phyloP scores from a whole-genome alignment of 768 basidiomycete species.

The Leccinum variicolor region DNA sequence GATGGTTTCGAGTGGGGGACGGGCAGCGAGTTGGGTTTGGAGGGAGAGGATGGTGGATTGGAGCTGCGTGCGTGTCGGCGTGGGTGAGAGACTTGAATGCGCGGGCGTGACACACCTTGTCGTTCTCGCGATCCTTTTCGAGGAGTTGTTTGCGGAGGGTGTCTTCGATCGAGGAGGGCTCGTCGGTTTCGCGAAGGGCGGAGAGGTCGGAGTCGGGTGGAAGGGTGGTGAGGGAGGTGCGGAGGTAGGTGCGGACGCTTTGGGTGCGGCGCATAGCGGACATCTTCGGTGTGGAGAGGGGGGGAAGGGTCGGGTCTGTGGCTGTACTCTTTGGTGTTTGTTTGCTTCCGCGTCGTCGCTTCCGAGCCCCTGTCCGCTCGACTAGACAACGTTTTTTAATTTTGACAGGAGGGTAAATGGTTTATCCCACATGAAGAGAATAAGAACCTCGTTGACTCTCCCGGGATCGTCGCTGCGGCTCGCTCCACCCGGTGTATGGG shows the following conservation, averaged over 20 bases:
- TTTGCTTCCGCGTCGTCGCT: background rate
- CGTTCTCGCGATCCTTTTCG: slow-evolving; percentile 68
- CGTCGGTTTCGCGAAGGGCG: slow-evolving; percentile 55
- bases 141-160: slow-evolving; percentile 58
- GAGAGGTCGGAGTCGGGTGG: slow-evolving; percentile 46
- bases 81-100: background rate
- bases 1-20: slow-evolving; percentile 66
- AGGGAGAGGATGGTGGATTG: slow-evolving; percentile 59
- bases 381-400: background rate
- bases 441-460: background rate
- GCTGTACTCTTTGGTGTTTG: background rate
- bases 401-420: background rate
- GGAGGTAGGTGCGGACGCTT: slow-evolving; percentile 52
- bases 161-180: slow-evolving; percentile 49
- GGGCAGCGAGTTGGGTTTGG: slow-evolving; percentile 60
- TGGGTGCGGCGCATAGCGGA: slow-evolving; percentile 56
- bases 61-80: slow-evolving; percentile 38
- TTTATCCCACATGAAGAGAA: background rate
- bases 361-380: background rate
- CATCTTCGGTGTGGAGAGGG: background rate
- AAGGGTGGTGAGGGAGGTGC: slow-evolving; percentile 41
- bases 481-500: slow-evolving; percentile 9
- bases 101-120: slow-evolving; percentile 44
- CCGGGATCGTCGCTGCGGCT: background rate
- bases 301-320: background rate